Evolutionary conservation across 108 stramenopile genomes (phyloP).

Genomic region (Cyclotella choctawhatcheeana): DNA sequence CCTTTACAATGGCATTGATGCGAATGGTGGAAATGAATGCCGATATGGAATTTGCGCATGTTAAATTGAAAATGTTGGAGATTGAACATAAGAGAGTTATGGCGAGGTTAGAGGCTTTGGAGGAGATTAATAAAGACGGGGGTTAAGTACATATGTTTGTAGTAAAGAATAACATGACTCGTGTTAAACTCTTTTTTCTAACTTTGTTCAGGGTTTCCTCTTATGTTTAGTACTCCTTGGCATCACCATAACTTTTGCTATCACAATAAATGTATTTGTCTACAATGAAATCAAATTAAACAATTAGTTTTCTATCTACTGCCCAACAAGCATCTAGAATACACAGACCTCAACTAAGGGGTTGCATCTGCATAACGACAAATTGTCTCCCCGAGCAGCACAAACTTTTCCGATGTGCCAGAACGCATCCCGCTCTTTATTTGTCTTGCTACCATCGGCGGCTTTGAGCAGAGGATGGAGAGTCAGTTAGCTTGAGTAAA

Average conservation of each 20-base stretch:
- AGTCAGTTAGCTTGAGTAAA: background rate
- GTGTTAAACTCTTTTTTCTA: background rate
- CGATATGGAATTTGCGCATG: conserved; percentile 53
- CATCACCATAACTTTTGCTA: too few species aligned
- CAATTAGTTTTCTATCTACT: too few species aligned
- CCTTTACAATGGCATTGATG: conserved; percentile 31
- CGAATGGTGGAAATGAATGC: conserved; percentile 58
- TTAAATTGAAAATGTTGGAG: conserved; percentile 39
- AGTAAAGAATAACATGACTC: background rate
- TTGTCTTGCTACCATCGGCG: conserved; percentile 76
- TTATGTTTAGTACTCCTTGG: too few species aligned
- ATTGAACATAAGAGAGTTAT: conserved; percentile 30
- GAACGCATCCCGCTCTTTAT: conserved; percentile 83
- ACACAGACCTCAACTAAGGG: conserved; percentile 34
- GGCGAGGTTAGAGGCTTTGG: conserved; percentile 38
- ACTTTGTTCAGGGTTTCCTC: background rate
- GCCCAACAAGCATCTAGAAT: background rate
- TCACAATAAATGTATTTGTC: too few species aligned
- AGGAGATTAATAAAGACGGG: background rate
- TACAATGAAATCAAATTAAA: too few species aligned
- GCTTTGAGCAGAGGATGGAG: conserved; percentile 8
- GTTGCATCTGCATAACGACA: conserved; percentile 69
- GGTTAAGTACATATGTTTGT: background rate
- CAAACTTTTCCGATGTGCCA: conserved; percentile 76
- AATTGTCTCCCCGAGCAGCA: conserved; percentile 70